Base-by-base conservation (phyloP, 2,329 filamentous ascomycete species). In the Chalaropsis thielavioides region DNA sequence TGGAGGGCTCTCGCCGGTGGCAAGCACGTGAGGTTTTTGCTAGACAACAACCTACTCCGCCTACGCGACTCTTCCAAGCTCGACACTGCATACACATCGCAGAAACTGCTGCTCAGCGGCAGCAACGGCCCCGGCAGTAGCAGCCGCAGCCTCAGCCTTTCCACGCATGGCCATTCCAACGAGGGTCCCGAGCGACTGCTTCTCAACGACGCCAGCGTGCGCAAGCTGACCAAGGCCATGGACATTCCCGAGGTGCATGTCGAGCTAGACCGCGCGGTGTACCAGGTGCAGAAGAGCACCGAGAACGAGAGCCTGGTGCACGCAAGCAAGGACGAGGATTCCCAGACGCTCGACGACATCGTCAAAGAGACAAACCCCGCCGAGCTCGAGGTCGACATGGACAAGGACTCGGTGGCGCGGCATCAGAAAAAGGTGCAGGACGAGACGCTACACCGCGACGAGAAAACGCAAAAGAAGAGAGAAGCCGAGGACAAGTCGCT, bases 1-100 rank as follows among this genome's bases (percentile, higher is more conserved):
- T 95, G 89, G 84, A 83, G 87, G 77, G 94, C 94, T 63, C 78
- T 95, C 64, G 83, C 84, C 44, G 94, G 94, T 64, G 92, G 90
- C 22, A 88, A 85, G 71, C 89, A 97, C 73, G 77, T 97, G 41
- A 83, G 92, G 69, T 94, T 90, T 74, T 81, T 99, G 13, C 75
- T 92, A 49, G 77, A 88, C 66, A 86, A 92, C 69, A 83, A 87
- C 60, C 81, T 94, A 35, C 78, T 95, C 46, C 80, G 78, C 1
- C 78, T 84, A 0, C 78, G 80, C 15, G 85, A 90, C 0, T 90
- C 87, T 0, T 76, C 81, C 15, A 77, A 82, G 6, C 80, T 99
- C 59, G 88, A 96, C 72, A 77, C 84, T 62, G 78, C 95, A 62
- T 99, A 97, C 73, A 38, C 65, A 11, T 43, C 19, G 13, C 66